A percentile compares a stretch with the other conserved stretches of the same genome.
These are phyloP conservation scores for Yamadazyma aaseri DNA, from an alignment of 1,139 yeast genomes.

Conservation along the genomic window DNA sequence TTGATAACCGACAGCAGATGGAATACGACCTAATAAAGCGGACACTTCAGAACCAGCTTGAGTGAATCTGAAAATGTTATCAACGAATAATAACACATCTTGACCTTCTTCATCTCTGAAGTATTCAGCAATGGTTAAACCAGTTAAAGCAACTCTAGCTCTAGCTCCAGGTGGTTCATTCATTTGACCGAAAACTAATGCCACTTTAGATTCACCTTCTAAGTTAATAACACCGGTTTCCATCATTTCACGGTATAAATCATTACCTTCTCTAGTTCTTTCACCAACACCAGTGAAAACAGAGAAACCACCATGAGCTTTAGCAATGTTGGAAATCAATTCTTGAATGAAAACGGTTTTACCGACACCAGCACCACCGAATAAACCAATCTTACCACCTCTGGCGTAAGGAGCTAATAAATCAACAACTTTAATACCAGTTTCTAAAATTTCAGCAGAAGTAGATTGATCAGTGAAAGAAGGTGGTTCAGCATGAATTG, in stretches of 20 bases:
- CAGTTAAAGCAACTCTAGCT: constrained; percentile 99
- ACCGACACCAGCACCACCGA: constrained; percentile 99
- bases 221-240: constrained; percentile 99
- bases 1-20: constrained; percentile 99
- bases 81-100: constrained; percentile 98
- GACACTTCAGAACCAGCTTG: constrained; percentile 99
- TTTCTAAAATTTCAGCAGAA: constrained; percentile 95
- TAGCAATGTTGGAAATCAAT: constrained; percentile 98
- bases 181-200: constrained; percentile 99
- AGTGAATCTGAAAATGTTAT: constrained; percentile 99
- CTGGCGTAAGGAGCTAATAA: constrained; percentile 99
- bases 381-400: constrained; percentile 99
- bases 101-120: constrained; percentile 99
- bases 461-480: constrained; percentile 95
- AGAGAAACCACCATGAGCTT: constrained; percentile 99
- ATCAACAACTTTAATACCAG: constrained; percentile 99
- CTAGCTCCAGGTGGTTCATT: constrained; percentile 99
- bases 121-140: constrained; percentile 99
- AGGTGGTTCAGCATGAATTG: constrained; percentile 99
- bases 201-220: constrained; percentile 99
- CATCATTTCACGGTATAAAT: constrained; percentile 99
- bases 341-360: constrained; percentile 99
- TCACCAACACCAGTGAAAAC: constrained; percentile 99
- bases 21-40: constrained; percentile 99
- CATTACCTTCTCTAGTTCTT: constrained; percentile 99